phyloP scores from a whole-genome alignment of 83 land plant genomes.

The Picea abies region DNA sequence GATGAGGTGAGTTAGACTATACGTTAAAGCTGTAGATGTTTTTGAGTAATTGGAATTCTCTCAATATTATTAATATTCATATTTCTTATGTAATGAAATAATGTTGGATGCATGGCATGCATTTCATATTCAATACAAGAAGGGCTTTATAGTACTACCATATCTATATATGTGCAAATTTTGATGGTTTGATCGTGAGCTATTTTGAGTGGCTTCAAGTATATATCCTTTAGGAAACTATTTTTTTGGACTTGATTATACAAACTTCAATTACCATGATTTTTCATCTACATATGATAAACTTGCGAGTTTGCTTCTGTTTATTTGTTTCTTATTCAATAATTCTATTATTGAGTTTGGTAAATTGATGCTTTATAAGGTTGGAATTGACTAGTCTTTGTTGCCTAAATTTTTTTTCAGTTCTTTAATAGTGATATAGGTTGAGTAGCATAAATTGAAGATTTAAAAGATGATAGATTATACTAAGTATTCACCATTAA shows the following conservation, averaged over 20 bases:
- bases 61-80: neutral
- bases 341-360: neutral
- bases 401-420: neutral
- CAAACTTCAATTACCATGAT: neutral
- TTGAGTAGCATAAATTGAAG: too few relatives aligned
- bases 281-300: too few relatives aligned
- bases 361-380: neutral
- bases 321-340: too few relatives aligned
- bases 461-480: too few relatives aligned
- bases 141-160: constrained; percentile 80
- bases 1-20: constrained; percentile 60
- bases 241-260: neutral
- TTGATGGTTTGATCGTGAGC: constrained; percentile 95
- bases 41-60: neutral
- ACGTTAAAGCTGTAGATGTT: neutral
- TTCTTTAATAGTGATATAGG: neutral
- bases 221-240: constrained; percentile 5
- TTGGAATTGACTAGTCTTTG: neutral
- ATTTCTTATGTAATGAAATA: neutral
- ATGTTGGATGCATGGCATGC: neutral
- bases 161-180: constrained; percentile 81
- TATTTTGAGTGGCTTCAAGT: constrained; percentile 99
- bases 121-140: constrained; percentile 58
- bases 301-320: too few relatives aligned
- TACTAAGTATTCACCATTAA: too few relatives aligned